Conservation (phyloP, 2,329 filamentous ascomycete genomes). For the Epichloe scottii region DNA sequence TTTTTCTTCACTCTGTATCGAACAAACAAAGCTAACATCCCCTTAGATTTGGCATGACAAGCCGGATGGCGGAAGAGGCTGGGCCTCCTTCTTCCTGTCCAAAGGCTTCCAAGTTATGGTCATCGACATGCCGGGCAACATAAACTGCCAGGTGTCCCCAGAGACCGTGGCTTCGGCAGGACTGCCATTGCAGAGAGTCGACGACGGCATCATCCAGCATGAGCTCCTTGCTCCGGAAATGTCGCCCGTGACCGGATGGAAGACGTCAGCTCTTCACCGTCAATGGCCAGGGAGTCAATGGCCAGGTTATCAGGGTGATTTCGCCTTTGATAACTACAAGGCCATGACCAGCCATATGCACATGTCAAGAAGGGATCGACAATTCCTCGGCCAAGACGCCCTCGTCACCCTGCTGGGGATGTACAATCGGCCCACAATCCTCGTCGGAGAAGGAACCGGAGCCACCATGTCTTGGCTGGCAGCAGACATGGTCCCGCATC, state of each 20-base stretch:
- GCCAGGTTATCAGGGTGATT: slow-evolving; percentile 31
- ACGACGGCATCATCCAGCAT: slow-evolving; percentile 17
- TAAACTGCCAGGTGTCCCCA: no score
- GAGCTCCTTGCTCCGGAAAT: slow-evolving; percentile 16
- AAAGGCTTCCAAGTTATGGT: slow-evolving; percentile 31
- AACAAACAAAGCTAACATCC: neutral
- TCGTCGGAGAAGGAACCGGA: slow-evolving; percentile 39
- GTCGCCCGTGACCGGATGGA: slow-evolving; percentile 17
- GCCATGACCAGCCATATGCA: slow-evolving; percentile 24
- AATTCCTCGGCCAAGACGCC: slow-evolving; percentile 20
- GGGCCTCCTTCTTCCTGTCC: slow-evolving; percentile 31
- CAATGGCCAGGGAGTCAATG: slow-evolving; percentile 32
- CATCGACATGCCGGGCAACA: slow-evolving; percentile 24
- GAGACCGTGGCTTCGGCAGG: no score
- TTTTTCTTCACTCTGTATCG: no score
- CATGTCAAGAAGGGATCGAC: slow-evolving; percentile 18
- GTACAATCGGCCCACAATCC: slow-evolving; percentile 25
- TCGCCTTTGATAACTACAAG: slow-evolving; percentile 35
- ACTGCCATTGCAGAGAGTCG: neutral
- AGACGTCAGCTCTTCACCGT: slow-evolving; percentile 16
- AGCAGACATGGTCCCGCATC: slow-evolving; percentile 33
- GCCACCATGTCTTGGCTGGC: slow-evolving; percentile 33
- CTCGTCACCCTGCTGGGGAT: slow-evolving; percentile 29
- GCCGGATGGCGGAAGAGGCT: slow-evolving; percentile 32
- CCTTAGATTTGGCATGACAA: slow-evolving; percentile 29